phyloP scores from a whole-genome alignment of 345 rosid genomes.

The Pugionium dolabratum region DNA sequence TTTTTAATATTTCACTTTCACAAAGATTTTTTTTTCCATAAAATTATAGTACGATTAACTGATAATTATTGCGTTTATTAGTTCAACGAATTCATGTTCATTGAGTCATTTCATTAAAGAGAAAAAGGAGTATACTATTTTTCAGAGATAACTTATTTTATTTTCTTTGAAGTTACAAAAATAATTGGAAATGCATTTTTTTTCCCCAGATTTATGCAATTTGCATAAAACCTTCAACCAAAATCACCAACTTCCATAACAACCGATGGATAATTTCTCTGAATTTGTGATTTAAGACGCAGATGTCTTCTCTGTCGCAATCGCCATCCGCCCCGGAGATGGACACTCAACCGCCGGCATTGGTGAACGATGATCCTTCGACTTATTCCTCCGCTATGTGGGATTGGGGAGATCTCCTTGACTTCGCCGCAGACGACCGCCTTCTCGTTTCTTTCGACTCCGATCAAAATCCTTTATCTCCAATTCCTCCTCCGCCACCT shows the following conservation, averaged over 20 bases:
- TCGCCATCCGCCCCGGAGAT: slow-evolving; percentile 35
- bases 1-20: no score
- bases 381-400: slow-evolving; percentile 51
- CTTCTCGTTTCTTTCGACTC: slow-evolving; percentile 52
- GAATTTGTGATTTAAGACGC: slow-evolving; percentile 16
- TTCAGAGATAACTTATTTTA: slow-evolving; percentile 18
- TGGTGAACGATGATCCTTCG: slow-evolving; percentile 45
- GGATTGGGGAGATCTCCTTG: slow-evolving; percentile 88
- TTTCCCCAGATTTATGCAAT: slow-evolving; percentile 10
- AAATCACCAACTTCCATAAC: slow-evolving; percentile 40
- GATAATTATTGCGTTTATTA: slow-evolving; percentile 16
- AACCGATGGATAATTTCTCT: slow-evolving; percentile 28
- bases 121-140: neutral
- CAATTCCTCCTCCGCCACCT: slow-evolving; percentile 27
- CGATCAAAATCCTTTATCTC: slow-evolving; percentile 22
- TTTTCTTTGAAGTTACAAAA: neutral
- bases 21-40: no score
- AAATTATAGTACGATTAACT: slow-evolving; percentile 25
- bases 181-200: neutral
- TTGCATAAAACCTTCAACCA: slow-evolving; percentile 39
- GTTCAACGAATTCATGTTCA: slow-evolving; percentile 18
- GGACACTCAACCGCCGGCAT: slow-evolving; percentile 47
- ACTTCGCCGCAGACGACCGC: slow-evolving; percentile 65
- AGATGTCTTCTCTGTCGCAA: slow-evolving; percentile 38
- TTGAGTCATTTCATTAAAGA: slow-evolving; percentile 5